A percentile compares a stretch with the other conserved stretches of the same genome.
These are phyloP conservation scores for Penicillium waksmanii DNA, from an alignment of 495 filamentous ascomycete genomes.

Conservation along the genomic window DNA sequence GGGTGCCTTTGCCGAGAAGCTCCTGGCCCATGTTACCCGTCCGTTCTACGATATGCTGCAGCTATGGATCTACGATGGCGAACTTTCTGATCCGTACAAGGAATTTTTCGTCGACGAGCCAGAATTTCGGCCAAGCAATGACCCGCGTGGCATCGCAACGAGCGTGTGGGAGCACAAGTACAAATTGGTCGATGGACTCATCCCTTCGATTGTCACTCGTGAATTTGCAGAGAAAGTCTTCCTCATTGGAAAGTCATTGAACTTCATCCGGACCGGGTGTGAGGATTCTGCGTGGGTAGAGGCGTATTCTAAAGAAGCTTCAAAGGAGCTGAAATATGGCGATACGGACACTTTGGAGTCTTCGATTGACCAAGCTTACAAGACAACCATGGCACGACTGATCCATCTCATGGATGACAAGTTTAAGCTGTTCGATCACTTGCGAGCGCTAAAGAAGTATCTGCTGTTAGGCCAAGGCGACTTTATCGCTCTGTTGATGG, in stretches of 20 bases:
- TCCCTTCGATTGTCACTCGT: slow-evolving; percentile 87
- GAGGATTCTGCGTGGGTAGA: slow-evolving; percentile 95
- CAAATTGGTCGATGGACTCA: slow-evolving; percentile 79
- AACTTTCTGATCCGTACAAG: slow-evolving; percentile 90
- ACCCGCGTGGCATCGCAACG: slow-evolving; percentile 69
- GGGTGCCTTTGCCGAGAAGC: slow-evolving; percentile 87
- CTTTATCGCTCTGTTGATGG: slow-evolving; percentile 97
- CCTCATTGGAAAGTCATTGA: slow-evolving; percentile 94
- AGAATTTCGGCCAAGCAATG: slow-evolving; percentile 46
- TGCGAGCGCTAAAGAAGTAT: slow-evolving; percentile 92
- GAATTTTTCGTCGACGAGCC: slow-evolving; percentile 96
- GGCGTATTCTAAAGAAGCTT: slow-evolving; percentile 90
- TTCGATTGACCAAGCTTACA: slow-evolving; percentile 96
- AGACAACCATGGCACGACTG: slow-evolving; percentile 94
- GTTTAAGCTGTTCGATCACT: slow-evolving; percentile 91
- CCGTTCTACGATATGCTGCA: slow-evolving; percentile 97
- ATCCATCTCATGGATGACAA: slow-evolving; percentile 91
- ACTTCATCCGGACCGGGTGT: slow-evolving; percentile 96
- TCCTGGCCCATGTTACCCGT: slow-evolving; percentile 87
- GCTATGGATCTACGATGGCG: slow-evolving; percentile 98
- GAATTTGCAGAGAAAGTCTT: slow-evolving; percentile 96
- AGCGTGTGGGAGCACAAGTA: slow-evolving; percentile 99
- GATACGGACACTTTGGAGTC: slow-evolving; percentile 89
- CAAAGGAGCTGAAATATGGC: slow-evolving; percentile 90
- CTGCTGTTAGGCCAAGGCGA: slow-evolving; percentile 94